A percentile compares a stretch with the other conserved stretches of the same genome.
Evolutionary conservation across 2,329 filamentous ascomycete species (phyloP).

Genomic region (Thelonectria blattea): DNA sequence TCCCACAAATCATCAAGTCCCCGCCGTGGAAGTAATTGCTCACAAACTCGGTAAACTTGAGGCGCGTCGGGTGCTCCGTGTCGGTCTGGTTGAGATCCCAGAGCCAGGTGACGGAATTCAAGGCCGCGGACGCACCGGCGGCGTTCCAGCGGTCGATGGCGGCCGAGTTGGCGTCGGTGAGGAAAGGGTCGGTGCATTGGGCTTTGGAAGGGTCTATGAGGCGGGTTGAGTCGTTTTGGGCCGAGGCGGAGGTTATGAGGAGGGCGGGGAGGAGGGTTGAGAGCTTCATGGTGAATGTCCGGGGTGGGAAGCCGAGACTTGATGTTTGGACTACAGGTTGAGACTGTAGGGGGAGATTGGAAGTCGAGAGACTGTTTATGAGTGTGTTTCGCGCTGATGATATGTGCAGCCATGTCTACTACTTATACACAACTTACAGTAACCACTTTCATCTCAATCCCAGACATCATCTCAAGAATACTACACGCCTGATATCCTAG

Average conservation of each 20-base stretch:
- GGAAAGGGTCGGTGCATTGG: neutral
- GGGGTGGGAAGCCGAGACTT: neutral
- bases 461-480: neutral
- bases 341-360: no score
- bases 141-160: constrained; percentile 3
- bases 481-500: neutral
- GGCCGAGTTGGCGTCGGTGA: neutral
- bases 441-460: neutral
- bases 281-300: neutral
- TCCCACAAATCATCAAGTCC: neutral
- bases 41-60: neutral
- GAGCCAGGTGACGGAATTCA: neutral
- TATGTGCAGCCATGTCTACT: neutral
- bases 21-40: neutral
- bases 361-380: no score
- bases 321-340: no score
- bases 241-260: neutral
- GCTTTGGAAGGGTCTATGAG: neutral
- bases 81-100: neutral
- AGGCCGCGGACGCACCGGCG: neutral
- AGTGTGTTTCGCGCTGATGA: no score
- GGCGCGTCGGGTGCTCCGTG: neutral
- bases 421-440: neutral
- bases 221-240: neutral
- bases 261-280: neutral